Evolutionary conservation across 1,139 yeast species (phyloP).

Genomic region (Hansenula sp.): DNA sequence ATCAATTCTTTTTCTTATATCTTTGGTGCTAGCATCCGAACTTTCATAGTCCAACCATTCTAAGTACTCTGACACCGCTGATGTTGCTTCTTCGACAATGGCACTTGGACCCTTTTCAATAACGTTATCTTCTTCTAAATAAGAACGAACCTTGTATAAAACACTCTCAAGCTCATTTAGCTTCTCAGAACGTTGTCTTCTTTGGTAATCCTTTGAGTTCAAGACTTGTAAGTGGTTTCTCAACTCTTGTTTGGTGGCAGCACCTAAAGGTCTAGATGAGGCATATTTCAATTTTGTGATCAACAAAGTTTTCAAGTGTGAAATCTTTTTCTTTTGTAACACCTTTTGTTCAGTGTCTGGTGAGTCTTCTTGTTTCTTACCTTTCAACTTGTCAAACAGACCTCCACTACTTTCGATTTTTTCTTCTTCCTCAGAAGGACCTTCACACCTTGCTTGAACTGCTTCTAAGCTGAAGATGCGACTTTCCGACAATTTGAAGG

Average conservation of each 20-base stretch:
- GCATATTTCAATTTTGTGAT: conserved; percentile 33
- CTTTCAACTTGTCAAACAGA: conserved; percentile 10
- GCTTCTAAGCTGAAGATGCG: conserved; percentile 44
- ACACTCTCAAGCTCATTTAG: conserved; percentile 55
- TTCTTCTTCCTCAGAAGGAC: conserved; percentile 2
- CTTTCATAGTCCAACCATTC: conserved; percentile 84
- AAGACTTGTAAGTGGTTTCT: conserved; percentile 21
- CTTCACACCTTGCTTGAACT: conserved; percentile 39
- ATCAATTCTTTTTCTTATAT: conserved; percentile 29
- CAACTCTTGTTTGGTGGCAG: conserved; percentile 33
- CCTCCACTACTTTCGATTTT: conserved; percentile 9
- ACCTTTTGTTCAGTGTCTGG: not conserved
- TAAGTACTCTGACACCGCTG: conserved; percentile 43
- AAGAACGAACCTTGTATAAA: conserved; percentile 53
- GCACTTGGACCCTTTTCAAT: conserved; percentile 32
- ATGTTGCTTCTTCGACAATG: conserved; percentile 33
- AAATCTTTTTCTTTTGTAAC: not conserved
- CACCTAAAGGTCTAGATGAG: conserved; percentile 42
- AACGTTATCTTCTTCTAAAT: conserved; percentile 45
- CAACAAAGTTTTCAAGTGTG: conserved; percentile 6
- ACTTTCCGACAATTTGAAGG: conserved; percentile 44
- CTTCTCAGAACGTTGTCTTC: conserved; percentile 42
- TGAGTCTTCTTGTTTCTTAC: conserved; percentile 8
- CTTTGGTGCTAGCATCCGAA: conserved; percentile 44
- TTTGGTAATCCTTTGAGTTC: conserved; percentile 41